Conservation (phyloP, 2,329 filamentous ascomycete species). For the Aspergillus eucalypticola region DNA sequence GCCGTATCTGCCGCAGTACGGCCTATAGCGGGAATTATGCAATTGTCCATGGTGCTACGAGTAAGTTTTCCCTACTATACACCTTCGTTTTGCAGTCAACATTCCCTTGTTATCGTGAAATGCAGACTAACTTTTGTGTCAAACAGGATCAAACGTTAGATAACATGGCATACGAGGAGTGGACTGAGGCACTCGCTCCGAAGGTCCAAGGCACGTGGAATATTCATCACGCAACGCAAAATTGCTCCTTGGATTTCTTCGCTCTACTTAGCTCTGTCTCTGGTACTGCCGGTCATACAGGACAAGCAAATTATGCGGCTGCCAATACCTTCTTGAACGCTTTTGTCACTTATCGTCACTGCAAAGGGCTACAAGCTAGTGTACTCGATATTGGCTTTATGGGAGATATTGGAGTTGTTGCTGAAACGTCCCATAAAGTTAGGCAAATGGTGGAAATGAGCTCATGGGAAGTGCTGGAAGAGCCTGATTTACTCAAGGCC, state of each 20-base stretch:
- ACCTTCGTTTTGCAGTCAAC: too few relatives aligned
- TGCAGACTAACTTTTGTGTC: too few relatives aligned
- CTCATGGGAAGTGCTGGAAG: background rate
- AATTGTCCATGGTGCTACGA: conserved; percentile 16
- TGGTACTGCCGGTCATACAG: conserved; percentile 34
- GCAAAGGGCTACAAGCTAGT: conserved; percentile 22
- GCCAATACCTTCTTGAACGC: conserved; percentile 37
- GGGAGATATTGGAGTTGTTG: conserved; percentile 27
- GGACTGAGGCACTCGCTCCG: conserved; percentile 28
- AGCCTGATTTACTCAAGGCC: background rate
- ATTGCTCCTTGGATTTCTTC: conserved; percentile 22
- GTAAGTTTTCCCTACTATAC: background rate
- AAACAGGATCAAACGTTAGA: conserved; percentile 22
- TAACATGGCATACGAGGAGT: conserved; percentile 41
- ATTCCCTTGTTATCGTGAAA: too few relatives aligned
- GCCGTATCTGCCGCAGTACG: conserved; percentile 14
- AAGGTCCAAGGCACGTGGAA: conserved; percentile 39
- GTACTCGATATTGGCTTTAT: conserved; percentile 30
- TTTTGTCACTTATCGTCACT: conserved; percentile 27
- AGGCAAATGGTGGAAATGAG: too few relatives aligned
- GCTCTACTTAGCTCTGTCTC: conserved; percentile 39
- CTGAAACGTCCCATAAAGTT: background rate
- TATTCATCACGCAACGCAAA: conserved; percentile 22
- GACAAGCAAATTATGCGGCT: conserved; percentile 45
- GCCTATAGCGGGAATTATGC: conserved; percentile 25